Evolutionary conservation across 306 rosid species (phyloP).

Genomic region (Malus sylvestris): DNA sequence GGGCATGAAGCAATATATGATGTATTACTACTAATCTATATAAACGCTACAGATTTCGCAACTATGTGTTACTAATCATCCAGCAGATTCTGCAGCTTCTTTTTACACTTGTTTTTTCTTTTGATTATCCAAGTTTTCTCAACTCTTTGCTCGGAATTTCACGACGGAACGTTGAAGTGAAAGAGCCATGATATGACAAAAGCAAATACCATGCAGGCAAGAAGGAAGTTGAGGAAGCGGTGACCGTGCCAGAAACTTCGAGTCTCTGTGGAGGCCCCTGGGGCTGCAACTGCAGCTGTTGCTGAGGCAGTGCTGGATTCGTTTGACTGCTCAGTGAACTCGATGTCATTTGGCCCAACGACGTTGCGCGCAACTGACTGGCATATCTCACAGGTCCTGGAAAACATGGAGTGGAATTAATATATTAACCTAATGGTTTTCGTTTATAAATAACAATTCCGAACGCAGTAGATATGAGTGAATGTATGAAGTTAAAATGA

Average conservation of each 20-base stretch:
- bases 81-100: background rate
- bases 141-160: background rate
- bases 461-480: background rate
- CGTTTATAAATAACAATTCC: background rate
- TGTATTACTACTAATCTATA: constrained; percentile 7
- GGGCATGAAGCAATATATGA: constrained; percentile 4
- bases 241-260: constrained; percentile 92
- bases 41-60: constrained; percentile 12
- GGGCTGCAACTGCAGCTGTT: constrained; percentile 32
- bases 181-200: constrained; percentile 96
- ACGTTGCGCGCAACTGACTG: constrained; percentile 75
- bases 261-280: constrained; percentile 43
- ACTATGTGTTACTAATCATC: constrained; percentile 4
- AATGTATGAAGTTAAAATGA: background rate
- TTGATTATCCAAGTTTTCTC: constrained; percentile 7
- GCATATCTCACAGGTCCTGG: constrained; percentile 93
- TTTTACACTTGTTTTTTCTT: constrained; percentile 4
- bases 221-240: constrained; percentile 82
- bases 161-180: constrained; percentile 68
- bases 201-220: constrained; percentile 91
- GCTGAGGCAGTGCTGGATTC: constrained; percentile 41
- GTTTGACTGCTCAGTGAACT: constrained; percentile 39
- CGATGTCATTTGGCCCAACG: constrained; percentile 49
- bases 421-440: background rate
- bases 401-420: constrained; percentile 1